Evolutionary conservation across 2,329 filamentous ascomycete genomes (phyloP).

Genomic region (Aureobasidium lini): DNA sequence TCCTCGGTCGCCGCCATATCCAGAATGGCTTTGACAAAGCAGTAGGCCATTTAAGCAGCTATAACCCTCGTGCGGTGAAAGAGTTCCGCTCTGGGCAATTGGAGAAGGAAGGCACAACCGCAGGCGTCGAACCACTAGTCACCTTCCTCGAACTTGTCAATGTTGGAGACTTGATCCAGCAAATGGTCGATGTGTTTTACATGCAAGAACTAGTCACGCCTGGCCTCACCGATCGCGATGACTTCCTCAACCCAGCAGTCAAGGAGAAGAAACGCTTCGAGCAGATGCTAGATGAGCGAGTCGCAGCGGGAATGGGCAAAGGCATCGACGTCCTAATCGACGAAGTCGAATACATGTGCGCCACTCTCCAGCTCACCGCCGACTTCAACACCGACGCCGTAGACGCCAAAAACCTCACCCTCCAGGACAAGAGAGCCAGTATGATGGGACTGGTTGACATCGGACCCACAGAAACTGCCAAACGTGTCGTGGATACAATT

Average conservation of each 20-base stretch:
- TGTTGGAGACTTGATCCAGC: slow-evolving; percentile 92
- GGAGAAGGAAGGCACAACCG: background rate
- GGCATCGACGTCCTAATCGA: slow-evolving; percentile 98
- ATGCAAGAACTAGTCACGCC: slow-evolving; percentile 83
- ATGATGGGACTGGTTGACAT: slow-evolving; percentile 41
- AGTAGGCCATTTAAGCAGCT: slow-evolving; percentile 80
- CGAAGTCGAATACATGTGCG: slow-evolving; percentile 91
- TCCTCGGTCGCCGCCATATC: slow-evolving; percentile 79
- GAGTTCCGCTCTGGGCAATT: slow-evolving; percentile 37
- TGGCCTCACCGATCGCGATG: slow-evolving; percentile 81
- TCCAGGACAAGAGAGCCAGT: slow-evolving; percentile 22
- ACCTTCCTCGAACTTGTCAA: slow-evolving; percentile 97
- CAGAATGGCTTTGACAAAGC: slow-evolving; percentile 91
- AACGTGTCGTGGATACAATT: slow-evolving; percentile 75
- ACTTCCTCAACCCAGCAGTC: slow-evolving; percentile 85
- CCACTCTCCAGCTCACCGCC: slow-evolving; percentile 73
- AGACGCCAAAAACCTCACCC: slow-evolving; percentile 20
- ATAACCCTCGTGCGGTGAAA: slow-evolving; percentile 78
- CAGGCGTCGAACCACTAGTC: slow-evolving; percentile 78
- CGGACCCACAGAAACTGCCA: slow-evolving; percentile 72
- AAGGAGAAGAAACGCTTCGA: slow-evolving; percentile 98
- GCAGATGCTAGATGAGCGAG: slow-evolving; percentile 95
- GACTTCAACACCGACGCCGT: slow-evolving; percentile 64
- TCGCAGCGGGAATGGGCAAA: slow-evolving; percentile 91
- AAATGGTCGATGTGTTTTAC: slow-evolving; percentile 99